Evolutionary conservation across 1,284 basidiomycete genomes (phyloP).

Genomic region (Naganishia sp.): DNA sequence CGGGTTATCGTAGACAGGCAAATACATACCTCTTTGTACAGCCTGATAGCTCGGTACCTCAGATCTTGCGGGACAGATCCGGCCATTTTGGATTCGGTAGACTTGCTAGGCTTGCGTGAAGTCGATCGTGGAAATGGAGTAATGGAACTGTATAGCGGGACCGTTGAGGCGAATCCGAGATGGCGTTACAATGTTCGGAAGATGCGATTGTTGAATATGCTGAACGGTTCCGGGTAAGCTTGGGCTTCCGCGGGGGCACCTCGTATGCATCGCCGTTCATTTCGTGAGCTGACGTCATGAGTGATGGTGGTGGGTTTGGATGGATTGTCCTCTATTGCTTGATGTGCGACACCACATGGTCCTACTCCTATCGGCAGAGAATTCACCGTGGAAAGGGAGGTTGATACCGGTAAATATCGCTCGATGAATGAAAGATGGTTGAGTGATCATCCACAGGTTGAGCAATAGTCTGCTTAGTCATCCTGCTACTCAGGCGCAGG

Average conservation of each 20-base stretch:
- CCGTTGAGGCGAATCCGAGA: background rate
- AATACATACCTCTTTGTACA: constrained; percentile 52
- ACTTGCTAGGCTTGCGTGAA: background rate
- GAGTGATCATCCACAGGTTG: background rate
- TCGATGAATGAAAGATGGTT: background rate
- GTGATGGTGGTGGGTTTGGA: too few species aligned
- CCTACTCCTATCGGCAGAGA: background rate
- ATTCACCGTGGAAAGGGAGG: background rate
- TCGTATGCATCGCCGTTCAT: constrained; percentile 3
- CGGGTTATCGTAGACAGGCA: background rate
- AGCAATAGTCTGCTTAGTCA: constrained; percentile 9
- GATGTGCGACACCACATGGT: too few species aligned
- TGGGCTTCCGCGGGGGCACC: background rate
- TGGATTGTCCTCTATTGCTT: too few species aligned
- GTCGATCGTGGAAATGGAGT: too few species aligned
- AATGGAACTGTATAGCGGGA: background rate
- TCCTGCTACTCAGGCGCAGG: background rate
- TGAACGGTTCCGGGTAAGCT: background rate
- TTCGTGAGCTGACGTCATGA: constrained; percentile 6
- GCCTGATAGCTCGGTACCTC: constrained; percentile 46
- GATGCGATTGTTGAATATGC: background rate
- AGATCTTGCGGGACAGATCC: constrained; percentile 33
- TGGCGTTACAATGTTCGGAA: background rate
- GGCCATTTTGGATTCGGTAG: background rate
- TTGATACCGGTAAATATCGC: background rate